phyloP scores from a whole-genome alignment of 805 yeast species.

The Saccharomycopsis oosterbeekiorum region DNA sequence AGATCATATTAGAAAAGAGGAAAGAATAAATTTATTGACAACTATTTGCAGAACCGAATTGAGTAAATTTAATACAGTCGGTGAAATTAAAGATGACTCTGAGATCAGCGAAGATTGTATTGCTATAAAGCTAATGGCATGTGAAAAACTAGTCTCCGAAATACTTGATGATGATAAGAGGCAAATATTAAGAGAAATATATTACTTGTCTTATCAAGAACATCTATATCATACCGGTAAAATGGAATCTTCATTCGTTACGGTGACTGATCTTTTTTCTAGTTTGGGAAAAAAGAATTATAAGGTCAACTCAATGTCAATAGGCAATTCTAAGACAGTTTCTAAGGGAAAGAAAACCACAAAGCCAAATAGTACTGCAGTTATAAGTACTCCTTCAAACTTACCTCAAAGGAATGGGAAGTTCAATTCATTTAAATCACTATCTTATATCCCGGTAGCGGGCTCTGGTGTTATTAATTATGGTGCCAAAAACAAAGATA shows the following conservation, averaged over 20 bases:
- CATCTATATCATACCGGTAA: background rate
- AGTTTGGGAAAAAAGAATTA: background rate
- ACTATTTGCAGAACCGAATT: slow-evolving; percentile 14
- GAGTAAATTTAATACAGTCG: background rate
- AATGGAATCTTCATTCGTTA: background rate
- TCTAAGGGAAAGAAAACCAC: background rate
- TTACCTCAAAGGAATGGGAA: background rate
- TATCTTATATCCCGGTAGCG: background rate
- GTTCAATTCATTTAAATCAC: background rate
- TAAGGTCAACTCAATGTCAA: background rate
- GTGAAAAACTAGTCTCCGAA: background rate
- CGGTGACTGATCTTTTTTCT: slow-evolving; percentile 7
- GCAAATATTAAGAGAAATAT: slow-evolving; percentile 3
- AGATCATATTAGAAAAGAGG: slow-evolving; percentile 55
- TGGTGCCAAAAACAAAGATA: background rate
- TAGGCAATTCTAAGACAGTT: background rate
- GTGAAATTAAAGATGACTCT: background rate
- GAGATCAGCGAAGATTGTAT: background rate
- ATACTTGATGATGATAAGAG: background rate
- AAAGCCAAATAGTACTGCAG: background rate
- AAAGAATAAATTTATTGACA: slow-evolving; percentile 42
- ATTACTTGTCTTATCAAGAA: slow-evolving; percentile 5
- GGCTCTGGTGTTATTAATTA: background rate
- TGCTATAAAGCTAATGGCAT: background rate
- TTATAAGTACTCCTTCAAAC: background rate